Evolutionary conservation across 768 basidiomycete genomes (phyloP).

Genomic region (Termitomyces sp.): DNA sequence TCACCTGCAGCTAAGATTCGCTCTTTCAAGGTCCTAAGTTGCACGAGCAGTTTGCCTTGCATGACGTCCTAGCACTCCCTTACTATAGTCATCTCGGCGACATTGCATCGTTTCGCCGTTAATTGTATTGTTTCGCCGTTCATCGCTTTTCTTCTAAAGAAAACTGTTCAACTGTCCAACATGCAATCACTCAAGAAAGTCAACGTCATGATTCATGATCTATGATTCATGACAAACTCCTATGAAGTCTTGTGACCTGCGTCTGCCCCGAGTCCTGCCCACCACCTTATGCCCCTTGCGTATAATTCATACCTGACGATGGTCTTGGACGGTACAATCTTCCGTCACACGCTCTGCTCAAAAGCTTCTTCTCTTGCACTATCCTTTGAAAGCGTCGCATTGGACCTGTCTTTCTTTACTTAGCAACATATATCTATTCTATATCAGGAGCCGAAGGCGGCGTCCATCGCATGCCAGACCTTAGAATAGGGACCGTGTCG

Average conservation of each 20-base stretch:
- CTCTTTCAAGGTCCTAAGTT: background rate
- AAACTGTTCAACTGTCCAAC: background rate
- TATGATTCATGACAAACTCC: background rate
- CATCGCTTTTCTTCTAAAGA: background rate
- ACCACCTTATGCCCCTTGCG: background rate
- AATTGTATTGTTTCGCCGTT: too few relatives aligned
- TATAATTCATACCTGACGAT: background rate
- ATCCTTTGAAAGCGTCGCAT: background rate
- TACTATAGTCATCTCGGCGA: background rate
- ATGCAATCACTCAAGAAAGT: background rate
- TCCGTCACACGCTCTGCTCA: background rate
- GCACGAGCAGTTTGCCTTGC: background rate
- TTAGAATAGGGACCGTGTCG: slow-evolving; percentile 2
- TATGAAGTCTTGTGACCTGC: too few relatives aligned
- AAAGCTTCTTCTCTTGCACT: background rate
- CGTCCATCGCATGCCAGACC: background rate
- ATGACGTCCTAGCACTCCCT: background rate
- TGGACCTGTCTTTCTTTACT: background rate
- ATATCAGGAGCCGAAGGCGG: background rate
- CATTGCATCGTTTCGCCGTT: too few relatives aligned
- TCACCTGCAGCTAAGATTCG: too few relatives aligned
- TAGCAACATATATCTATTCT: background rate
- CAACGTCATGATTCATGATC: background rate
- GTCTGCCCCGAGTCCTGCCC: background rate
- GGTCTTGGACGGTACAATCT: background rate